Percentiles rank a stretch among this genome's conserved stretches.
phyloP scores from a whole-genome alignment of 2,329 filamentous ascomycete species.

The Lasiodiplodia theobromae region DNA sequence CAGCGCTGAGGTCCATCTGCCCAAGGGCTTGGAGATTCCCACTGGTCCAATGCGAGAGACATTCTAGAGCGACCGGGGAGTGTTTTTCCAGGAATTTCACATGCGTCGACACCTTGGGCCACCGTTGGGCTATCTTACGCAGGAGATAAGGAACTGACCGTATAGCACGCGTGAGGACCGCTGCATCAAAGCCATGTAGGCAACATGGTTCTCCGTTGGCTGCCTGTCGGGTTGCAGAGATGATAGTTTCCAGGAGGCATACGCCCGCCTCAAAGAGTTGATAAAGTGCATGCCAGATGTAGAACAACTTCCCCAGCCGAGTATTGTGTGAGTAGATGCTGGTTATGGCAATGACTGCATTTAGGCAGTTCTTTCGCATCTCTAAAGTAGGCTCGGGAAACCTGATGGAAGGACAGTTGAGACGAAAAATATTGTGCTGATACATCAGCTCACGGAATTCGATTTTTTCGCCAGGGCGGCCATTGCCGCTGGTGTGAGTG shows the following conservation, averaged over 20 bases:
- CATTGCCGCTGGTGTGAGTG: constrained; percentile 23
- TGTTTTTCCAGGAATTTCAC: constrained; percentile 13
- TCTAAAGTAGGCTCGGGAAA: constrained; percentile 18
- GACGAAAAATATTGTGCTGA: constrained; percentile 26
- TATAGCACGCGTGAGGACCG: constrained; percentile 11
- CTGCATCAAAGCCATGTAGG: constrained; percentile 11
- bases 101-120: constrained; percentile 18
- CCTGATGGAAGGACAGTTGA: constrained; percentile 15
- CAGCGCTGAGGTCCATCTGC: neutral
- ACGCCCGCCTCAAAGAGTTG: constrained; percentile 27
- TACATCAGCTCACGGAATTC: constrained; percentile 30
- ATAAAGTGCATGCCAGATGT: constrained; percentile 28
- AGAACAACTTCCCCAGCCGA: constrained; percentile 25
- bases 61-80: constrained; percentile 1
- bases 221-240: constrained; percentile 10
- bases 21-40: constrained; percentile 1
- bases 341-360: constrained; percentile 21
- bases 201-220: neutral
- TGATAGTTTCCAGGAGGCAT: constrained; percentile 23
- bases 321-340: constrained; percentile 25
- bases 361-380: constrained; percentile 20
- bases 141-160: constrained; percentile 21
- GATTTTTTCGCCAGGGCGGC: constrained; percentile 25
- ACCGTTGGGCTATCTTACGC: constrained; percentile 13
- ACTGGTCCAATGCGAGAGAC: constrained; percentile 1